A percentile compares a stretch with the other conserved stretches of the same genome.
phyloP scores from a whole-genome alignment of 2,329 filamentous ascomycete genomes.

The Hypoxylon sp. region DNA sequence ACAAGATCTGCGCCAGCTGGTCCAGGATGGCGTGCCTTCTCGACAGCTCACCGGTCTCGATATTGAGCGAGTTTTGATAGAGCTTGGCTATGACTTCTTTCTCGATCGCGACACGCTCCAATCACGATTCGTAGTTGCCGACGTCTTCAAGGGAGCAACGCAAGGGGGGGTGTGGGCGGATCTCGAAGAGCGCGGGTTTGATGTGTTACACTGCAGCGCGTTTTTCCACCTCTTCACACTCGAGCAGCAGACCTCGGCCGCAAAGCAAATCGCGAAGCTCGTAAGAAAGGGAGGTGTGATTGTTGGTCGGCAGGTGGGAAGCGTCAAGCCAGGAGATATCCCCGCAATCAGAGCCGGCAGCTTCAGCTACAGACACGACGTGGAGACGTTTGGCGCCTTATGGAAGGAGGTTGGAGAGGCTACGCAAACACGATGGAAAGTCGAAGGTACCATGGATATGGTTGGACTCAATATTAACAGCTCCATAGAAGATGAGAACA shows the following conservation, averaged over 20 bases:
- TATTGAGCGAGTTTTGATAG: conserved; percentile 43
- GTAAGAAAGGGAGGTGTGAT: conserved; percentile 42
- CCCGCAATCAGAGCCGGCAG: conserved; percentile 29
- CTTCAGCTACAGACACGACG: conserved; percentile 40
- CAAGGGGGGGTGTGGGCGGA: conserved; percentile 35
- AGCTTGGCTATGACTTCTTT: conserved; percentile 51
- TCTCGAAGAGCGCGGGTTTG: conserved; percentile 41
- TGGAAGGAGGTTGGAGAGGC: conserved; percentile 41
- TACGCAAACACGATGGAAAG: conserved; percentile 43
- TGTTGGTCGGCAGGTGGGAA: conserved; percentile 45
- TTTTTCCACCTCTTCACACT: conserved; percentile 50
- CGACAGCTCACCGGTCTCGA: conserved; percentile 47
- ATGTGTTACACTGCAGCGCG: conserved; percentile 49
- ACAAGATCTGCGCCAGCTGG: conserved; percentile 50
- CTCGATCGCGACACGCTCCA: conserved; percentile 46
- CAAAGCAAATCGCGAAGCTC: conserved; percentile 36
- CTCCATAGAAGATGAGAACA: conserved; percentile 39
- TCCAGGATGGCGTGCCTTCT: conserved; percentile 47
- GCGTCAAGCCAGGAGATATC: conserved; percentile 33
- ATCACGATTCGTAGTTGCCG: conserved; percentile 43
- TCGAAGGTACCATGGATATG: conserved; percentile 43
- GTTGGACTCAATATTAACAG: conserved; percentile 35
- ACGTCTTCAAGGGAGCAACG: conserved; percentile 42
- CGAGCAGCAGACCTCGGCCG: conserved; percentile 43
- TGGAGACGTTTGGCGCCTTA: conserved; percentile 35